Evolutionary conservation across 2,329 filamentous ascomycete species (phyloP), one percentile per base, ranked within the genome.

Genomic region (Pseudogymnoascus destructans): DNA sequence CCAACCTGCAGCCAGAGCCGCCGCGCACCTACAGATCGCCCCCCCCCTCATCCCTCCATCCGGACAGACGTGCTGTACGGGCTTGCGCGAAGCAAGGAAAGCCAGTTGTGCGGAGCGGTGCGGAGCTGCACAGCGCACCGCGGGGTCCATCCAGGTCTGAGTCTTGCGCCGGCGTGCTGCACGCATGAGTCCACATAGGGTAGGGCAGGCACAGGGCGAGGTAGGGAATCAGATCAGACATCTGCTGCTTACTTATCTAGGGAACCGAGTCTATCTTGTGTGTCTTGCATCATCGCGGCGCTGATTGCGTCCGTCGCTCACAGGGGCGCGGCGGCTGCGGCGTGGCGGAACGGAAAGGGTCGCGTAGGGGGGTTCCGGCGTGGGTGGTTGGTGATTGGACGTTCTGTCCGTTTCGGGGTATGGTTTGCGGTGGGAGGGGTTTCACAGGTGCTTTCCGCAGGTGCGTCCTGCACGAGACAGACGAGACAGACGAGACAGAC

Each of bases 141-240:
- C 23, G 42, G 42, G 42, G 42, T 52, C 42, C 23, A 52, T 52
- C 42, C 42, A 52, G 27, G 42, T 52, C 42, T 52, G 23, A 30
- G 42, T 52, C 42, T 36, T 52, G 9, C 42, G 42, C 42, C 42
- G 23, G 23, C 42, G 23, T 52, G 23, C 42, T 17, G 42, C 42
- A 52, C 42, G 42, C 23, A 52, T 52, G 42, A 52, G 42, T 52
- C 42, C 42, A 52, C 42, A 52, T 52, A 52, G 42, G 42, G 42
- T 52, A 52, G 42, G 42, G 42, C 17, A 52, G 42, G 42, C n/a
- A 23, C 23, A 27, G 5, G 42, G 42, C 23, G 42, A 52, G 42
- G 42, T 8, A 52, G 27, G 42, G 42, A 52, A 52, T 52, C 9
- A 2, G 42, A 52, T 52, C 9, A 2, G 42, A 30, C 23, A 15